Evolutionary conservation across 257 asterid species (phyloP).

Genomic region (Orobanche coerulescens): DNA sequence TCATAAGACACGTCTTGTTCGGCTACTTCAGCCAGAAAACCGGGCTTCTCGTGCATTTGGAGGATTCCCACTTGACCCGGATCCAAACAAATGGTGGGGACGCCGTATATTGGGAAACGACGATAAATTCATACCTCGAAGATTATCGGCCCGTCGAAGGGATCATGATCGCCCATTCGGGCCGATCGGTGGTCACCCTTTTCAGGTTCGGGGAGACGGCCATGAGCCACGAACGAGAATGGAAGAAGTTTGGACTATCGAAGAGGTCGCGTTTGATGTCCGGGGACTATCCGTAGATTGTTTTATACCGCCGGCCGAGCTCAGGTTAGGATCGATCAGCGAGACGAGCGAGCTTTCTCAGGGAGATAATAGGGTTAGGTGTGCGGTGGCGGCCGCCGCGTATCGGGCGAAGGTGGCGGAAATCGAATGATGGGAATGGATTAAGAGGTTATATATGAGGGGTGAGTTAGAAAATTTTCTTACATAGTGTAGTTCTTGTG

Average conservation of each 20-base stretch:
- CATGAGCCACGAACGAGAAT: constrained; percentile 50
- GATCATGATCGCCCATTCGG: constrained; percentile 49
- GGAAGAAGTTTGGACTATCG: constrained; percentile 49
- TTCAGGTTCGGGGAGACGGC: constrained; percentile 52
- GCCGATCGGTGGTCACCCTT: constrained; percentile 45
- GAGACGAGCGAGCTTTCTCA: constrained; percentile 35
- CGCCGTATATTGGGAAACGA: constrained; percentile 51
- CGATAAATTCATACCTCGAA: constrained; percentile 43
- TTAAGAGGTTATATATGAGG: constrained; percentile 16
- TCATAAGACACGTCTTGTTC: constrained; percentile 41
- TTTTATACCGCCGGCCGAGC: constrained; percentile 46
- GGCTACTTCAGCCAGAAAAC: constrained; percentile 57
- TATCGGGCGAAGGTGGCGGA: constrained; percentile 35
- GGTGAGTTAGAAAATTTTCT: background rate
- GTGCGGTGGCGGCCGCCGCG: constrained; percentile 23
- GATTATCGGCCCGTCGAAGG: constrained; percentile 48
- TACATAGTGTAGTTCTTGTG: constrained; percentile 24
- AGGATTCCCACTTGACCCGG: constrained; percentile 49
- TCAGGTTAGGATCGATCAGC: constrained; percentile 25
- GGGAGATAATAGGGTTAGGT: constrained; percentile 26
- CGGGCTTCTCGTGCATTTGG: constrained; percentile 46
- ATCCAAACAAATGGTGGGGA: constrained; percentile 40
- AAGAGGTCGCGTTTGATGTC: constrained; percentile 48
- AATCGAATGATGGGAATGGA: constrained; percentile 17
- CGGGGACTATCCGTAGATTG: constrained; percentile 43